phyloP scores from a whole-genome alignment of 768 basidiomycete species.

The Agaricus blazei region DNA sequence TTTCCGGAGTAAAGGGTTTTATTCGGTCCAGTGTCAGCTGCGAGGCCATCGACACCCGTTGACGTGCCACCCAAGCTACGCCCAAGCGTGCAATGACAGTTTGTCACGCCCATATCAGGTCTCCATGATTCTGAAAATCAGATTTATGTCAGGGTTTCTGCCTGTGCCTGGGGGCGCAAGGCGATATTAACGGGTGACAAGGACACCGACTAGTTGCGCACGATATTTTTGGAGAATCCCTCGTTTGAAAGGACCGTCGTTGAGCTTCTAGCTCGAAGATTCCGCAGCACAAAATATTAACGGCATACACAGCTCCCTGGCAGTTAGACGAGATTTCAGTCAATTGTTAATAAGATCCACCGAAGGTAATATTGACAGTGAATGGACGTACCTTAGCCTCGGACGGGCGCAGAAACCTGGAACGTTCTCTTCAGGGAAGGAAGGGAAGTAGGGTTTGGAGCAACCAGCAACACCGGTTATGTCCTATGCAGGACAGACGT shows the following conservation, averaged over 20 bases:
- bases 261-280: background rate
- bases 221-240: too few relatives aligned
- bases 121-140: background rate
- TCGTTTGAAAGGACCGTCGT: background rate
- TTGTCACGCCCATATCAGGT: background rate
- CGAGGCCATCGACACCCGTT: background rate
- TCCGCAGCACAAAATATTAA: background rate
- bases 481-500: background rate
- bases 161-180: background rate
- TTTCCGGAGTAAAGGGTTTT: too few relatives aligned
- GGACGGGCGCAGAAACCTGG: too few relatives aligned
- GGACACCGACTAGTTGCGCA: background rate
- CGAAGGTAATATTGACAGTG: too few relatives aligned
- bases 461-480: background rate
- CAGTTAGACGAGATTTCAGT: background rate
- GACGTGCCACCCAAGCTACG: conserved; percentile 4
- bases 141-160: background rate
- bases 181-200: conserved; percentile 6
- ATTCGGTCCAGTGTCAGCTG: too few relatives aligned
- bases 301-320: background rate
- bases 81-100: conserved; percentile 5
- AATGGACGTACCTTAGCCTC: too few relatives aligned
- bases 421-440: too few relatives aligned
- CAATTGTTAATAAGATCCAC: too few relatives aligned
- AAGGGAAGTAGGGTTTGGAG: background rate